These are phyloP conservation scores for Wickerhamiella cacticola DNA, from an alignment of 805 yeast species.

Conservation along the genomic window DNA sequence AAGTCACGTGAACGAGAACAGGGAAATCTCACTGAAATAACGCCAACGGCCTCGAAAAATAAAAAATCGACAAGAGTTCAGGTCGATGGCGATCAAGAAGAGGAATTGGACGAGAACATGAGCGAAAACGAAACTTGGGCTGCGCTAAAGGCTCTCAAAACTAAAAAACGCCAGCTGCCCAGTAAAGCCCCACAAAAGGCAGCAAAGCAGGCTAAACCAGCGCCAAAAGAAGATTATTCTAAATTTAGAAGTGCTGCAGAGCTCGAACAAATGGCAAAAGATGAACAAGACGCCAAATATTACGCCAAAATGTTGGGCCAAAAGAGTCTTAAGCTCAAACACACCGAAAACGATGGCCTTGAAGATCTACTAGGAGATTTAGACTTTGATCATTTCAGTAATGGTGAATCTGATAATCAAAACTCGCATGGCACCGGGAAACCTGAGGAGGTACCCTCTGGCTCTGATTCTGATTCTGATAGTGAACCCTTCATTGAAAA, in stretches of 20 bases:
- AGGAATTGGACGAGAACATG: constrained; percentile 22
- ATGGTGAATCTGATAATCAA: not conserved
- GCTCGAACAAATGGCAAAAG: constrained; percentile 40
- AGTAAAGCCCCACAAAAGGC: not conserved
- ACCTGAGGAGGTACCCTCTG: not conserved
- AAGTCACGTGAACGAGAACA: constrained; percentile 9
- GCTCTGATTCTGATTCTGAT: constrained; percentile 15
- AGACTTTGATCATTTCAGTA: constrained; percentile 35
- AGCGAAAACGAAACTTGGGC: constrained; percentile 25
- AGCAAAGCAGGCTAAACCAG: constrained; percentile 5
- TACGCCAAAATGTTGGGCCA: constrained; percentile 74
- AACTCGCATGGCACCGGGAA: constrained; percentile 3
- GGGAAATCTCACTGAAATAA: not conserved
- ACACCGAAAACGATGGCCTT: constrained; percentile 55
- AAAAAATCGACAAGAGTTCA: not conserved
- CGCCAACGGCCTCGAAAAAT: constrained; percentile 1
- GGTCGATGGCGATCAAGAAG: constrained; percentile 11
- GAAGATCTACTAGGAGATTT: constrained; percentile 75
- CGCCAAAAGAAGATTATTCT: not conserved
- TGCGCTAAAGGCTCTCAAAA: constrained; percentile 23
- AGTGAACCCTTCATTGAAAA: constrained; percentile 18
- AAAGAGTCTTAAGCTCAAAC: constrained; percentile 40
- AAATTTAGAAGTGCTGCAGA: constrained; percentile 32
- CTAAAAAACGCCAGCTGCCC: constrained; percentile 5
- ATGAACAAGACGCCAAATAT: constrained; percentile 68